Conservation (phyloP, 208 protist species). For the Crithidia thermophila region DNA sequence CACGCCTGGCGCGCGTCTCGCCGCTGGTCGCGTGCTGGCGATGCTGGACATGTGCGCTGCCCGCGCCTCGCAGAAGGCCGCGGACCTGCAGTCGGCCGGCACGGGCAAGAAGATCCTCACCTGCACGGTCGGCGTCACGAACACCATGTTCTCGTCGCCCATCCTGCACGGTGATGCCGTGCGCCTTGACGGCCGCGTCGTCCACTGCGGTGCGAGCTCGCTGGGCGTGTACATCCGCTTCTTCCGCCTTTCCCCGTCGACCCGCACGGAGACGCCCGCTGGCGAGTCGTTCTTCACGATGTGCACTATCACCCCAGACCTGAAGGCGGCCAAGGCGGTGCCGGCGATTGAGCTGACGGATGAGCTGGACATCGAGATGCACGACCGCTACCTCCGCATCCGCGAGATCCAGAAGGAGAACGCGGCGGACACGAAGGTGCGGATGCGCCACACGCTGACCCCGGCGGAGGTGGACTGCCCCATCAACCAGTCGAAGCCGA, state of each 20-base stretch:
- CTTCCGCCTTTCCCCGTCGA: constrained; percentile 69
- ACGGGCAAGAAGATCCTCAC: constrained; percentile 40
- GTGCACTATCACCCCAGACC: constrained; percentile 79
- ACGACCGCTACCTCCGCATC: constrained; percentile 65
- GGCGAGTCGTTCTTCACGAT: constrained; percentile 91
- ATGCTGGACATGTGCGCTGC: constrained; percentile 91
- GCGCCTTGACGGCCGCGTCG: constrained; percentile 69
- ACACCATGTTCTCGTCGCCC: constrained; percentile 78
- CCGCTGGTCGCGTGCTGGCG: constrained; percentile 78
- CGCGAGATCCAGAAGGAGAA: constrained; percentile 49
- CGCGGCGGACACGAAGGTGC: constrained; percentile 16
- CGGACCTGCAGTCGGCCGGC: constrained; percentile 21
- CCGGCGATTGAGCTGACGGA: constrained; percentile 80
- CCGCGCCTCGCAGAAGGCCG: constrained; percentile 50
- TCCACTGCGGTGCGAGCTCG: constrained; percentile 83
- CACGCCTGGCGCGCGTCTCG: constrained; percentile 47
- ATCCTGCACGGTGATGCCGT: constrained; percentile 89
- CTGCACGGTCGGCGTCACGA: constrained; percentile 85
- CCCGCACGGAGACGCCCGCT: constrained; percentile 54
- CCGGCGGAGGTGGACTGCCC: constrained; percentile 55
- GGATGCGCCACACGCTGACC: constrained; percentile 33
- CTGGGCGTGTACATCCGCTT: constrained; percentile 86
- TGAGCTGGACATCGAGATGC: constrained; percentile 58
- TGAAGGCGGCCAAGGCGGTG: constrained; percentile 80
- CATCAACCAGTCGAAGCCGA: constrained; percentile 61